A percentile compares a stretch with the other conserved stretches of the same genome.
These are phyloP conservation scores for Golubevia pallescens DNA, from an alignment of 1,284 basidiomycete genomes.

Conservation along the genomic window DNA sequence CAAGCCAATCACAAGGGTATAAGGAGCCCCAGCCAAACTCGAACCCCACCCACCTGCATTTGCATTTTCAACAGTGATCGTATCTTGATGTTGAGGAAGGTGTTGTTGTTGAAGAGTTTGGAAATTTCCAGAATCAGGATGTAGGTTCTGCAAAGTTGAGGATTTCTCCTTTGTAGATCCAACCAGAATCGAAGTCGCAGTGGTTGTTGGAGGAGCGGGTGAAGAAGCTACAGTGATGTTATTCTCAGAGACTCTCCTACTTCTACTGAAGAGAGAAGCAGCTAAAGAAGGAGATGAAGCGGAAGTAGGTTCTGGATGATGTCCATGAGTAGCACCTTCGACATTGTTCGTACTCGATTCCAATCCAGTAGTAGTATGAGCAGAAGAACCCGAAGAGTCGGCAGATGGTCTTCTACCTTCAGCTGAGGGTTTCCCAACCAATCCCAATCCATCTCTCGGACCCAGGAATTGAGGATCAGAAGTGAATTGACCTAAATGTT, in stretches of 20 bases:
- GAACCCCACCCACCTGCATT: not conserved
- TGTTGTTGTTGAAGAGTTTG: not conserved
- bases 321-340: not conserved
- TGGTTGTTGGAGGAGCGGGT: not conserved
- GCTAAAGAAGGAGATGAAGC: not conserved
- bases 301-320: not conserved
- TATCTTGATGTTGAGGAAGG: not conserved
- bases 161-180: not conserved
- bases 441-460: not conserved
- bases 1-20: not conserved
- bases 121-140: not conserved
- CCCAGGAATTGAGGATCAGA: not conserved
- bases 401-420: not conserved
- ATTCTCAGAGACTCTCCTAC: not conserved
- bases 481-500: not conserved
- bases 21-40: not conserved
- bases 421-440: not conserved
- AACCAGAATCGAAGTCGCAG: not conserved
- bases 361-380: not conserved
- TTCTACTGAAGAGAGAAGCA: not conserved
- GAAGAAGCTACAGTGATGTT: not conserved
- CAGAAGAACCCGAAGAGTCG: not conserved
- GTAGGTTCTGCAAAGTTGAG: not conserved
- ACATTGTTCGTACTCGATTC: not conserved
- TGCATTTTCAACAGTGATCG: not conserved